A percentile compares a stretch with the other conserved stretches of the same genome.
These are phyloP conservation scores for Pistacia atlantica DNA, from an alignment of 345 rosid species.

Conservation along the genomic window DNA sequence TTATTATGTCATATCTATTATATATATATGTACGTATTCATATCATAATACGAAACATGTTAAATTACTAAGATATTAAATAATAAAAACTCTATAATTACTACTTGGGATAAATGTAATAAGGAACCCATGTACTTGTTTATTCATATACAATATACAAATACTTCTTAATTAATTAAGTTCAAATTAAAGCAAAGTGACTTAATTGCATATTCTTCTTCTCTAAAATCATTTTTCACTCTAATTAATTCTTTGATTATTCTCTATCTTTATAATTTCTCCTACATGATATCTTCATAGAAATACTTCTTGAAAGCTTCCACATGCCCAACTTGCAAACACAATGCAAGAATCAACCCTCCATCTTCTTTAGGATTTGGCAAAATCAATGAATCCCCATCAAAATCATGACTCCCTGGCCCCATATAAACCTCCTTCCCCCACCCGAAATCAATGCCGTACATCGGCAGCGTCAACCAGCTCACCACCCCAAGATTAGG, in stretches of 20 bases:
- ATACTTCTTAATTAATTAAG: no score
- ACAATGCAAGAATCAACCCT: slow-evolving; percentile 31
- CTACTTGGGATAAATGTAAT: no score
- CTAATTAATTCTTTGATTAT: background rate
- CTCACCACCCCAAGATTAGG: slow-evolving; percentile 67
- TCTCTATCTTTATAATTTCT: background rate
- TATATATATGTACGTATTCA: no score
- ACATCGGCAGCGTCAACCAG: slow-evolving; percentile 59
- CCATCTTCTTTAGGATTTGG: slow-evolving; percentile 34
- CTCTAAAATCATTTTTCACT: background rate
- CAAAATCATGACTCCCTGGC: slow-evolving; percentile 53
- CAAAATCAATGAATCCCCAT: slow-evolving; percentile 49
- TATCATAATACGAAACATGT: no score
- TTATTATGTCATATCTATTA: no score
- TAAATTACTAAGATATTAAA: no score
- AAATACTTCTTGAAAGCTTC: slow-evolving; percentile 37
- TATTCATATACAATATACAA: no score
- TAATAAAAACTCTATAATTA: no score
- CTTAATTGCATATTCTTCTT: no score
- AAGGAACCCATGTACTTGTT: no score
- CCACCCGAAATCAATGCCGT: slow-evolving; percentile 66
- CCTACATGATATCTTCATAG: slow-evolving; percentile 31
- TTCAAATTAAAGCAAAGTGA: no score
- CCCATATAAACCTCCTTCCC: slow-evolving; percentile 58
- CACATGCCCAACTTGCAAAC: slow-evolving; percentile 36